These are phyloP conservation scores for Suillus decipiens DNA, from an alignment of 768 basidiomycete species.

Conservation along the genomic window DNA sequence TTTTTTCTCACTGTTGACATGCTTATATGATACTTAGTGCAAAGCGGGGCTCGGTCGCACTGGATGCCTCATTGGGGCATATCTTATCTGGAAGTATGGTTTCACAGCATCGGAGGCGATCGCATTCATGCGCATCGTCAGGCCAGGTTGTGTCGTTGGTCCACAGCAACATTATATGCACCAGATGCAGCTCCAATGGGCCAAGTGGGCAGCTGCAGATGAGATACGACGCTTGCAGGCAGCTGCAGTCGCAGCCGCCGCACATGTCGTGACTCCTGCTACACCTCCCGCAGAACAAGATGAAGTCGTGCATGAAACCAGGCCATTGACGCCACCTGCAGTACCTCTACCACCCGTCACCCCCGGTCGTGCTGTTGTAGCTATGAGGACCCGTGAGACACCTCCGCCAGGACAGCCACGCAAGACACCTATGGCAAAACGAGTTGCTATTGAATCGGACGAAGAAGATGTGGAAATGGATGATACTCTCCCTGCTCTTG, in stretches of 20 bases:
- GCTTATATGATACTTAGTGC: conserved; percentile 53
- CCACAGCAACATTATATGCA: conserved; percentile 96
- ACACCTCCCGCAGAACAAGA: conserved; percentile 81
- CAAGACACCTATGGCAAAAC: conserved; percentile 84
- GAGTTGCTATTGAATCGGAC: conserved; percentile 65
- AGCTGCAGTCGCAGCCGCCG: conserved; percentile 40
- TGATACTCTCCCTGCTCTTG: conserved; percentile 67
- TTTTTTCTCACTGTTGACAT: conserved; percentile 17
- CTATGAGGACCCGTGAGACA: conserved; percentile 70
- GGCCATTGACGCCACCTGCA: conserved; percentile 36
- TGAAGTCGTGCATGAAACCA: conserved; percentile 55
- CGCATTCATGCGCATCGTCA: conserved; percentile 96
- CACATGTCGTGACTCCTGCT: conserved; percentile 65
- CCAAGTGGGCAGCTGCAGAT: conserved; percentile 89
- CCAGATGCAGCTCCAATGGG: conserved; percentile 91
- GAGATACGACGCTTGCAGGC: conserved; percentile 56
- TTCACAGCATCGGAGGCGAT: conserved; percentile 97
- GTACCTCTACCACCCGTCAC: conserved; percentile 64
- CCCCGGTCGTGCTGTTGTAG: conserved; percentile 69
- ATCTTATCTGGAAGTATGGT: conserved; percentile 97
- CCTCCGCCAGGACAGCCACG: conserved; percentile 82
- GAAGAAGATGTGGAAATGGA: conserved; percentile 54
- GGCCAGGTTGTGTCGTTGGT: conserved; percentile 91
- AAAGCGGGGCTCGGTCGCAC: conserved; percentile 97
- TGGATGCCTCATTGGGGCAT: conserved; percentile 95